Evolutionary conservation across 2,329 filamentous ascomycete genomes (phyloP).

Genomic region (Trichoderma koningiopsis): DNA sequence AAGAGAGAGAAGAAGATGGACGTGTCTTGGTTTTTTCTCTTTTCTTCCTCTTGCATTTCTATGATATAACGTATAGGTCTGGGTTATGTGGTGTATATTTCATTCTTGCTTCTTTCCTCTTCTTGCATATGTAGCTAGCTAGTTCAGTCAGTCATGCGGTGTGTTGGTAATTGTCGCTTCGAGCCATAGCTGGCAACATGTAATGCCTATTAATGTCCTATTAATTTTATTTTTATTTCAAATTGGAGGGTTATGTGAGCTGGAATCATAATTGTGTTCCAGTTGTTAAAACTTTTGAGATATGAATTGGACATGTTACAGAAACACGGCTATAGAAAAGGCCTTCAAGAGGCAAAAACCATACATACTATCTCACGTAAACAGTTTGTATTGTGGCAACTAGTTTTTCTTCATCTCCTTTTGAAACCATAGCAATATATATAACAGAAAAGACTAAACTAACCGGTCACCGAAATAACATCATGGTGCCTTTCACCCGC

Average conservation of each 20-base stretch:
- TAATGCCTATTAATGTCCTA: slow-evolving; percentile 26
- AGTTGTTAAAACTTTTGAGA: background rate
- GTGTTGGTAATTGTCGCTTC: slow-evolving; percentile 5
- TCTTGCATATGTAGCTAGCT: slow-evolving; percentile 5
- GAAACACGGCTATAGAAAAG: background rate
- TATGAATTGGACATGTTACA: background rate
- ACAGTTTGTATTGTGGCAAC: background rate
- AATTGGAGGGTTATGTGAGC: background rate
- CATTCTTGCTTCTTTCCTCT: background rate
- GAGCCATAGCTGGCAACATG: slow-evolving; percentile 9
- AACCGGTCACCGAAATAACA: background rate
- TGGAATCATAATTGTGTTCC: too few relatives aligned
- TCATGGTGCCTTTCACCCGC: background rate
- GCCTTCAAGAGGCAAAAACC: too few relatives aligned
- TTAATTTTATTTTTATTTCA: background rate
- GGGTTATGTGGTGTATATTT: slow-evolving; percentile 18
- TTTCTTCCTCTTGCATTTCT: background rate
- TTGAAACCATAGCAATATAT: background rate
- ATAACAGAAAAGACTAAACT: background rate
- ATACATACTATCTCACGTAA: too few relatives aligned
- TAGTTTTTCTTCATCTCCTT: background rate
- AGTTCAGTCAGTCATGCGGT: slow-evolving; percentile 1
- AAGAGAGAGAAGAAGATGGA: background rate
- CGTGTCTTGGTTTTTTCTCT: background rate
- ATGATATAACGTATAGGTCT: slow-evolving; percentile 19